These are phyloP conservation scores for Aureoboletus auriporus DNA, from an alignment of 768 basidiomycete genomes.

Conservation along the genomic window DNA sequence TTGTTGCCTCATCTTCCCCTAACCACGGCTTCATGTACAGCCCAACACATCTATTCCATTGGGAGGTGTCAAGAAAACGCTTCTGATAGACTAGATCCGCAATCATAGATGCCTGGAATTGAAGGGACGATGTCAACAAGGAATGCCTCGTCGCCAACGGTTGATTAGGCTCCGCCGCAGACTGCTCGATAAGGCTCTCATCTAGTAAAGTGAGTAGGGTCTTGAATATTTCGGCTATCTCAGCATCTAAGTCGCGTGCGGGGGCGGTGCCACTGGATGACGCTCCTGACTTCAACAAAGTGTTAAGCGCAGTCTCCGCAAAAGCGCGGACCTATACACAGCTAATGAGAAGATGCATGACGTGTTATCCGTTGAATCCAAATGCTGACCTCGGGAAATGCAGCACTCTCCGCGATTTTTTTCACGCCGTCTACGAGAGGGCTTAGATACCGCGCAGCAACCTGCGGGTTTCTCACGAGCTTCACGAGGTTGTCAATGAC, in stretches of 20 bases:
- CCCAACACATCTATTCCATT: constrained; percentile 71
- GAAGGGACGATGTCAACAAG: constrained; percentile 55
- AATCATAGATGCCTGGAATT: constrained; percentile 70
- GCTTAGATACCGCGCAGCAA: constrained; percentile 86
- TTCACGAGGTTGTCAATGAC: constrained; percentile 97
- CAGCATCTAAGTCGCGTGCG: constrained; percentile 65
- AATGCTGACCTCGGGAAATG: constrained; percentile 82
- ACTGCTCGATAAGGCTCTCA: constrained; percentile 37
- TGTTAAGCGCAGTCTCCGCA: constrained; percentile 75
- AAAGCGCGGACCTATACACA: constrained; percentile 80
- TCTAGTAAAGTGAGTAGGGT: constrained; percentile 61
- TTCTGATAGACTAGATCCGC: constrained; percentile 70
- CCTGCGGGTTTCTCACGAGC: constrained; percentile 85
- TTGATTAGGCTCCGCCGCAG: constrained; percentile 44
- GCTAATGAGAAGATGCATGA: constrained; percentile 9
- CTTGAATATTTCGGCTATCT: constrained; percentile 53
- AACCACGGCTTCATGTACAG: constrained; percentile 72
- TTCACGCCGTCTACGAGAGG: constrained; percentile 87
- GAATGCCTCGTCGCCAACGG: constrained; percentile 52
- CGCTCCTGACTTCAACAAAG: constrained; percentile 80
- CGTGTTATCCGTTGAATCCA: constrained; percentile 2
- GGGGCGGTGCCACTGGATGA: constrained; percentile 67
- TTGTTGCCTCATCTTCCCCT: constrained; percentile 41
- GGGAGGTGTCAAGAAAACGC: constrained; percentile 47
- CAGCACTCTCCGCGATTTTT: constrained; percentile 84